These are phyloP conservation scores for Candida corydali DNA, from an alignment of 805 yeast genomes.

Conservation along the genomic window DNA sequence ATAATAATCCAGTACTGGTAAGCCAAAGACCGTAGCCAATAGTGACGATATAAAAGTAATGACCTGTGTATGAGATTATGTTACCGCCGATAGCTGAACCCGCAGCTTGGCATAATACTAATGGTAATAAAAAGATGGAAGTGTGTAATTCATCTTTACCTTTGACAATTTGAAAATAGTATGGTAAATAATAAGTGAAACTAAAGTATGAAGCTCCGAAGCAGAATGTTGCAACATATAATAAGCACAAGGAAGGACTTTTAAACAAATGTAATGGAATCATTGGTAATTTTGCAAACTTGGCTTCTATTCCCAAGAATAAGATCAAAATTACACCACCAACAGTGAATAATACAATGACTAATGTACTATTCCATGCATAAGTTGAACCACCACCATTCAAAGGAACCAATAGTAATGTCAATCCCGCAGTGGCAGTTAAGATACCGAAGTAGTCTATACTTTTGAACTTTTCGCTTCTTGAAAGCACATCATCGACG, in stretches of 20 bases:
- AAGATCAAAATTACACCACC: slow-evolving; percentile 36
- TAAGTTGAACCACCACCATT: slow-evolving; percentile 51
- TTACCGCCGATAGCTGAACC: slow-evolving; percentile 28
- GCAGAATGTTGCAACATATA: slow-evolving; percentile 34
- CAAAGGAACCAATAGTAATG: slow-evolving; percentile 44
- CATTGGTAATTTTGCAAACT: slow-evolving; percentile 40
- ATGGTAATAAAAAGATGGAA: slow-evolving; percentile 27
- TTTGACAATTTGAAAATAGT: slow-evolving; percentile 19
- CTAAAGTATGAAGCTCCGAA: slow-evolving; percentile 26
- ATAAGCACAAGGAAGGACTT: slow-evolving; percentile 26
- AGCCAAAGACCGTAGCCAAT: slow-evolving; percentile 28
- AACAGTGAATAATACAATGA: slow-evolving; percentile 44
- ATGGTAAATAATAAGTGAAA: slow-evolving; percentile 31
- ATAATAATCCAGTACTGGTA: slow-evolving; percentile 40
- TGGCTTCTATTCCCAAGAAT: slow-evolving; percentile 40
- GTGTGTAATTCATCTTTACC: slow-evolving; percentile 33
- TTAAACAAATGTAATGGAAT: slow-evolving; percentile 41
- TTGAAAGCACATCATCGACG: slow-evolving; percentile 19
- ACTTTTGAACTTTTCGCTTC: slow-evolving; percentile 29
- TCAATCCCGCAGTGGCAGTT: slow-evolving; percentile 39
- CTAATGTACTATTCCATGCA: slow-evolving; percentile 54
- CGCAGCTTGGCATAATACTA: slow-evolving; percentile 30
- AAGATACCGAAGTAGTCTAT: slow-evolving; percentile 51
- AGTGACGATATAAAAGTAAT: slow-evolving; percentile 25
- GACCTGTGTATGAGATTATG: slow-evolving; percentile 25